phyloP scores from a whole-genome alignment of 768 basidiomycete species.

The Tubosaeta brunneosetosa region DNA sequence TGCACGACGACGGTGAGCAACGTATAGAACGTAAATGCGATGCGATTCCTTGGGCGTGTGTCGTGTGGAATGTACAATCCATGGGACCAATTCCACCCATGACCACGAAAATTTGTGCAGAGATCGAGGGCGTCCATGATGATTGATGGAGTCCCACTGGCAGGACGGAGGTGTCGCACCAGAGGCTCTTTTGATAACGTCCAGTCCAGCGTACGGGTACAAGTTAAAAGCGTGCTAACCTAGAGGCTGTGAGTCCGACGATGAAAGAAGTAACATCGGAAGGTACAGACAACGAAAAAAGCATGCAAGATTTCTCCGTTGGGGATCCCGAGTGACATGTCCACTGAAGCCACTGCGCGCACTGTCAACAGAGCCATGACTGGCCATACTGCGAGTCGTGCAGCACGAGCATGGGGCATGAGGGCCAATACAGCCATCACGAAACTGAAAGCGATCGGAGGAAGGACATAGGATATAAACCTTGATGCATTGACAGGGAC shows the following conservation, averaged over 20 bases:
- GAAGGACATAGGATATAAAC: background rate
- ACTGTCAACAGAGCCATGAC: slow-evolving; percentile 40
- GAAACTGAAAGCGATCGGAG: background rate
- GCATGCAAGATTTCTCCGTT: slow-evolving; percentile 4
- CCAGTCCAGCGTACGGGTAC: slow-evolving; percentile 16
- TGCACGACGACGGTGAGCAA: slow-evolving; percentile 32
- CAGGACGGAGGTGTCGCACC: slow-evolving; percentile 10
- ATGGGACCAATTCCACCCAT: slow-evolving; percentile 57
- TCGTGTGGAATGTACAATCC: slow-evolving; percentile 29
- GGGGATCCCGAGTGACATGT: slow-evolving; percentile 6
- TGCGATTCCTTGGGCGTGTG: slow-evolving; percentile 37
- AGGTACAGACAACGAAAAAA: slow-evolving; percentile 7
- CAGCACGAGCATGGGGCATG: slow-evolving; percentile 6
- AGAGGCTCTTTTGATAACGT: slow-evolving; percentile 11
- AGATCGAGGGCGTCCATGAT: slow-evolving; percentile 47
- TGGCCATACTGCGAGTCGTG: slow-evolving; percentile 46
- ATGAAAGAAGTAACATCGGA: no score
- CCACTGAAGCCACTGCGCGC: slow-evolving; percentile 28
- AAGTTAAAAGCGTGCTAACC: no score
- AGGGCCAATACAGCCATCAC: background rate
- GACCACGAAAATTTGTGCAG: slow-evolving; percentile 47
- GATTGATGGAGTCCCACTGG: background rate
- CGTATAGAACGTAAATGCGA: slow-evolving; percentile 36
- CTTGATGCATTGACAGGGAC: background rate
- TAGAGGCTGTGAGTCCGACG: no score